These are phyloP conservation scores for Teratosphaeria zuluensis DNA, from an alignment of 2,329 filamentous ascomycete species.

Conservation along the genomic window DNA sequence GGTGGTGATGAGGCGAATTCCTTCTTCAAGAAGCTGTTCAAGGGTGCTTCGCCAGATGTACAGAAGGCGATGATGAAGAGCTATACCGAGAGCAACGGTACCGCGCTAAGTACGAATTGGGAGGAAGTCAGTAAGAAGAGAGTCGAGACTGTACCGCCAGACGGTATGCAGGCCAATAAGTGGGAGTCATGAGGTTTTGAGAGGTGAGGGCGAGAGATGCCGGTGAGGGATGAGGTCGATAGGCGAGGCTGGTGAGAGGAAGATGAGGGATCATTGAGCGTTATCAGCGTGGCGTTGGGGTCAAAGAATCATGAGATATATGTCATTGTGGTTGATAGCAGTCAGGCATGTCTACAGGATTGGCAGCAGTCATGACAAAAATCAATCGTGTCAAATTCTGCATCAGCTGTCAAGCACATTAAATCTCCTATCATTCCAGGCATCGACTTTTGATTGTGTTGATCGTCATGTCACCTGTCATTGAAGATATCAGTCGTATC, in stretches of 20 bases:
- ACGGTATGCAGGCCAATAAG: slow-evolving; percentile 61
- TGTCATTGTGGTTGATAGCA: background rate
- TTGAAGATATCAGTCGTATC: no score
- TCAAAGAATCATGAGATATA: background rate
- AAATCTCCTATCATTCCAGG: background rate
- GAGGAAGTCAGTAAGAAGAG: slow-evolving; percentile 61
- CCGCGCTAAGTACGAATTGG: slow-evolving; percentile 88
- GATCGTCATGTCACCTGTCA: no score
- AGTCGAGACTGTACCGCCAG: slow-evolving; percentile 64
- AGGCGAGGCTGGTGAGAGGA: no score
- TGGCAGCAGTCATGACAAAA: background rate
- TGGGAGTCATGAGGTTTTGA: background rate
- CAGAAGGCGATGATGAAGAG: slow-evolving; percentile 96
- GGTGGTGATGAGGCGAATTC: slow-evolving; percentile 56
- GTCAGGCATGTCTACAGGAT: background rate
- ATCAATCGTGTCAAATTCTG: background rate
- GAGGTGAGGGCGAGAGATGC: no score
- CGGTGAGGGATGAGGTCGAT: no score
- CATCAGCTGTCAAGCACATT: background rate
- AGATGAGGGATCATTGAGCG: background rate
- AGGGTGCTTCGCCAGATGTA: slow-evolving; percentile 65
- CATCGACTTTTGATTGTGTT: no score
- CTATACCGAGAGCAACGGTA: slow-evolving; percentile 88
- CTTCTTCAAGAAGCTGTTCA: slow-evolving; percentile 90
- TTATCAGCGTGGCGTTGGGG: background rate